Conservation (phyloP, 2,329 filamentous ascomycete species). For the Sporothrix protearum region DNA sequence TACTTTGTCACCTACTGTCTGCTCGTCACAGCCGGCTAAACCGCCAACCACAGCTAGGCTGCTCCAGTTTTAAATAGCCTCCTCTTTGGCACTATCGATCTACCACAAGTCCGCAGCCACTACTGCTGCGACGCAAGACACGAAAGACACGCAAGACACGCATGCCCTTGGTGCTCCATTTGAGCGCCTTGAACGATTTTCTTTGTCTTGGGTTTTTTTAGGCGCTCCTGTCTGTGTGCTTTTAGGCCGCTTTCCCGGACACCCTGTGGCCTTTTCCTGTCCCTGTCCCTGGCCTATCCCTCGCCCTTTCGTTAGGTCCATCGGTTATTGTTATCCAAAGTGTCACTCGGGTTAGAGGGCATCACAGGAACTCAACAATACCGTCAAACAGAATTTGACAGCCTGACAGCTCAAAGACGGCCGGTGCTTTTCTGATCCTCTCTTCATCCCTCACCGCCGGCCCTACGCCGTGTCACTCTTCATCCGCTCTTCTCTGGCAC, state of each 20-base stretch:
- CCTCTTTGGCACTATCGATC: conserved; percentile 14
- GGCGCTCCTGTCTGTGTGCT: background rate
- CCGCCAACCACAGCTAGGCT: conserved; percentile 14
- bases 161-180: background rate
- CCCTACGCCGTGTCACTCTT: background rate
- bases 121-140: conserved; percentile 7
- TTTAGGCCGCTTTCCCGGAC: conserved; percentile 1
- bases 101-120: background rate
- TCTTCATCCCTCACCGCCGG: background rate
- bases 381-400: background rate
- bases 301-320: background rate
- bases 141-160: background rate
- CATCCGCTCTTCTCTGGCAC: background rate
- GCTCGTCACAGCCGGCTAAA: background rate
- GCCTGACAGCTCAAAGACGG: background rate
- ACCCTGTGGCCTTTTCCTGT: background rate
- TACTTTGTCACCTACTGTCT: background rate
- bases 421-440: background rate
- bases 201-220: background rate
- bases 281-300: background rate
- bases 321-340: background rate
- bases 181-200: background rate
- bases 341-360: background rate
- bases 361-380: background rate
- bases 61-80: conserved; percentile 20